phyloP scores from a whole-genome alignment of 2,329 filamentous ascomycete genomes.

The Biscogniauxia mediterranea region DNA sequence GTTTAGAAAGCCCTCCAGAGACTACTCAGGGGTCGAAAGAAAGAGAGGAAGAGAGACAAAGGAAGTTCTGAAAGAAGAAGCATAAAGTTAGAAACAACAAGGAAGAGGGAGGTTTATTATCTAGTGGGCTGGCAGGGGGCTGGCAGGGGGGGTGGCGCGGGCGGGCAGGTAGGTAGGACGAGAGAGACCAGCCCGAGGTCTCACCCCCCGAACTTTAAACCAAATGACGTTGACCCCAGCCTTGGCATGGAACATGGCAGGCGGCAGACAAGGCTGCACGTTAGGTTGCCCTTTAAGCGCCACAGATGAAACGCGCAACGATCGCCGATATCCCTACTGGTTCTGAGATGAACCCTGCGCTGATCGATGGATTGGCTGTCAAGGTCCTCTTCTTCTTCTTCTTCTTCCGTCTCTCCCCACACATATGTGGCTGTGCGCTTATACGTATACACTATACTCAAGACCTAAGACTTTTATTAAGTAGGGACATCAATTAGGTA shows the following conservation, averaged over 20 bases:
- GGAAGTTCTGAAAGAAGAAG: background rate
- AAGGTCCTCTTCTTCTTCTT: background rate
- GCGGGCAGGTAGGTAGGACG: too few relatives aligned
- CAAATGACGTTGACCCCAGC: background rate
- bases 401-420: background rate
- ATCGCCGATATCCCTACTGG: background rate
- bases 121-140: background rate
- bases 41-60: background rate
- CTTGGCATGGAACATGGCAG: background rate
- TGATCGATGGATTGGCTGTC: conserved; percentile 17
- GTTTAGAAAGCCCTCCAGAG: background rate
- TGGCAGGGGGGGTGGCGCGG: too few relatives aligned
- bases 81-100: background rate
- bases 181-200: too few relatives aligned
- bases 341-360: conserved; percentile 11
- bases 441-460: too few relatives aligned
- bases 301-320: conserved; percentile 18
- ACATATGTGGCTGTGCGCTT: too few relatives aligned
- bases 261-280: too few relatives aligned
- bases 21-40: background rate
- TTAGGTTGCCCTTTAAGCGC: conserved; percentile 12
- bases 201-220: background rate
- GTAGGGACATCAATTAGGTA: too few relatives aligned
- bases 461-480: too few relatives aligned
- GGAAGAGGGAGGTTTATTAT: background rate